Conservation (phyloP, 2,329 filamentous ascomycete genomes). For the Sclerotiophoma versabilis region DNA sequence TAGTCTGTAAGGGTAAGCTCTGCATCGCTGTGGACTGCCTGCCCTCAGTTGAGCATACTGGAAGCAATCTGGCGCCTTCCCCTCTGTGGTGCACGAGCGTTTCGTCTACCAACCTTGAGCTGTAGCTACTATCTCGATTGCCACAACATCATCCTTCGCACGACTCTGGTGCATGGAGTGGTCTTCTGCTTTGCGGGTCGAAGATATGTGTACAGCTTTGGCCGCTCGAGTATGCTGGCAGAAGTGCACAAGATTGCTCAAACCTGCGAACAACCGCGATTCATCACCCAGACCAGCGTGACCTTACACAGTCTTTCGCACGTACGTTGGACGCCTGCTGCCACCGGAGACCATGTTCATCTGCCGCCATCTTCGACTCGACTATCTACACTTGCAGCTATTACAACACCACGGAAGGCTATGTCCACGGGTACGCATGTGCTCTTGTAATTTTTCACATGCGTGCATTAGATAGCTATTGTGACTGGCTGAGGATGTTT, state of each 20-base stretch:
- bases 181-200: not conserved
- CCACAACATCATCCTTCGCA: conserved; percentile 4
- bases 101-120: not conserved
- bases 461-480: conserved; percentile 36
- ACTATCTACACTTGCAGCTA: not conserved
- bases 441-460: conserved; percentile 18
- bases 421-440: conserved; percentile 1
- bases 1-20: conserved; percentile 2
- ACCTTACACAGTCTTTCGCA: not conserved
- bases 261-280: conserved; percentile 1
- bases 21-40: not conserved
- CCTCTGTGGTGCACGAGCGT: not conserved
- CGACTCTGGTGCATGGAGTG: not conserved
- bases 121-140: conserved; percentile 7
- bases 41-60: conserved; percentile 2
- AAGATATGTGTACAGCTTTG: not conserved
- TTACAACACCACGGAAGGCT: not conserved
- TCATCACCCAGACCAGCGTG: conserved; percentile 3
- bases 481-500: conserved; percentile 23
- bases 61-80: conserved; percentile 6
- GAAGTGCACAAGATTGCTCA: not conserved
- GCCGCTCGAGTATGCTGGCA: not conserved
- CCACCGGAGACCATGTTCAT: not conserved
- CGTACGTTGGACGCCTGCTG: not conserved
- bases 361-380: conserved; percentile 1